Base-by-base conservation (phyloP, 2,329 filamentous ascomycete genomes). In the Xylaria sp. region DNA sequence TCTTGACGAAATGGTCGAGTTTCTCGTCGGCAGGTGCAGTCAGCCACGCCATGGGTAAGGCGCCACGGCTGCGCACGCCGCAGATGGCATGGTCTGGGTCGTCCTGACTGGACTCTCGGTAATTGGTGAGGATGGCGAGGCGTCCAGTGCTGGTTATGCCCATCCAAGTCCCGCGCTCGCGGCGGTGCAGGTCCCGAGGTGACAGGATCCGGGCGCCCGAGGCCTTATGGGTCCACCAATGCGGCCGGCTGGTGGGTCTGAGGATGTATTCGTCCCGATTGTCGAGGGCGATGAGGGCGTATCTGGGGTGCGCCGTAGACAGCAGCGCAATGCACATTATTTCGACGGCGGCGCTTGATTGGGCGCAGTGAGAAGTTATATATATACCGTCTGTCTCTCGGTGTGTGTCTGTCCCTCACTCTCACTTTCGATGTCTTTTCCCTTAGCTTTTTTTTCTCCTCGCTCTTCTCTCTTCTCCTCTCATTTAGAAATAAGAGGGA, bases 321-420 rank as follows among this genome's bases (percentile, higher is more conserved):
- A 93, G 83, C 55, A 94, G 84, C 58, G 89, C 90, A 81, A 94
- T 94, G 78, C 92, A 94, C 92, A 94, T 94, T 66, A 59, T 79
- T 71, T 48, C 56, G 61, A 67, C 25, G 12, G 55, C 50, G 34
- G 34, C 34, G 18, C 18, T 56, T 23, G 15, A 12, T 52, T 31
- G 48, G 51, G 55, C 18, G 51, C 48, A 12, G 46, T 39, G 39
- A 59, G 48, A 37, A 20, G 46, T 56, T 25, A 20, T 13, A 41
- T 39, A 13, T 52, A 1, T 56, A 18, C 28, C 52, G 13, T 20
- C 39, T 62, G 7, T 28, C 28, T 28, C 28, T 57, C 34, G 25
- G 9, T 50, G 23, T 52, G 12, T 31, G n/a, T 41, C 41, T 28
- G 15, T 20, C 28, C 18, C 31, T 20, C 18, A 41, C 20, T 18